Base-by-base conservation (phyloP, 352 stramenopile genomes). In the Pythium volutum region DNA sequence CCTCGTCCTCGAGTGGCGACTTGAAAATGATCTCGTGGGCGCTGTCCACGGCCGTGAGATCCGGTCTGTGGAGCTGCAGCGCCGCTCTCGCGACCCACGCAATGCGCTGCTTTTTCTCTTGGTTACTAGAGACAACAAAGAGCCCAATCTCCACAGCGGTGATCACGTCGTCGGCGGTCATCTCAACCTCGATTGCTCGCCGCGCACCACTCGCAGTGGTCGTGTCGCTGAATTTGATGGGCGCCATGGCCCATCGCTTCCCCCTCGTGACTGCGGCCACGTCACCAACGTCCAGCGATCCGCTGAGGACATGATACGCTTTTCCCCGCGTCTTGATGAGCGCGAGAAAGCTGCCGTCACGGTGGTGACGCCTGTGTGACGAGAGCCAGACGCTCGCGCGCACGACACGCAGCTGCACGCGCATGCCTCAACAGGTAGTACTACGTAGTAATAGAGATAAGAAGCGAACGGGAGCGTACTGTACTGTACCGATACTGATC, bases 11-110 rank as follows among this genome's bases (percentile, higher is more conserved):
- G 12, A 87, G 45, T 34, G 48, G 65, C 45, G 75, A 71, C 8
- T 67, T 58, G 48, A 84, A 85, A n/a, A 85, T 62, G 29, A 87
- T 58, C 56, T 87, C 75, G 27, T 70, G 67, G 22, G 71, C 72
- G 22, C 56, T 67, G 5, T 62, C 53, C 50, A 86, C 38, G 15
- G 66, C 71, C n/a, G 75, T 59, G 14, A 83, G 49, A 27, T 87
- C 77, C 26, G 73, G 69, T 3, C 47, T 62, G 23, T 53, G 73
- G 26, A 83, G 33, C 20, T 66, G 56, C 50, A 79, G 62, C 20
- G 61, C 53, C 49, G 70, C 69, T 23, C 48, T 41, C 7, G 67
- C 74, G n/a, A 86, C 38, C 38, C 73, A 81, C 33, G 51, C 50
- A n/a, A 74, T 77, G n/a, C 41, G 48, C 46, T 63, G 64, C 23